Conservation (phyloP, 768 basidiomycete genomes). For the Leucosporidium scottii region DNA sequence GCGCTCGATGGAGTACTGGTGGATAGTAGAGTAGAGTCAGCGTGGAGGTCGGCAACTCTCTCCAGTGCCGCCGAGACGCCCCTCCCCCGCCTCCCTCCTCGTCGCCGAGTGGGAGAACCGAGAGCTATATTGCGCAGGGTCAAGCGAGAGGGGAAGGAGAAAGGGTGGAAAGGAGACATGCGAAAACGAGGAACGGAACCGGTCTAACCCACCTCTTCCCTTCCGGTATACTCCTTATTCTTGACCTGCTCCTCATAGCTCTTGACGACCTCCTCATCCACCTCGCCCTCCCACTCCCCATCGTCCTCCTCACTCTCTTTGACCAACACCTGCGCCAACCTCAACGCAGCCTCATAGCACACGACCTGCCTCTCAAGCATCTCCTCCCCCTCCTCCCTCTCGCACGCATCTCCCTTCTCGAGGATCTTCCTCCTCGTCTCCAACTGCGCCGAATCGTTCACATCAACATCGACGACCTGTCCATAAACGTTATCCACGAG, state of each 20-base stretch:
- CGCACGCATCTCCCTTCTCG: slow-evolving; percentile 7
- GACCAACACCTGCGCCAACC: neutral
- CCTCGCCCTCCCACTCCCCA: slow-evolving; percentile 1
- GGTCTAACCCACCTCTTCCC: slow-evolving; percentile 3
- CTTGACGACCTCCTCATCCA: slow-evolving; percentile 11
- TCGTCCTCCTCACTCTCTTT: neutral
- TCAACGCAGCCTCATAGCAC: slow-evolving; percentile 5
- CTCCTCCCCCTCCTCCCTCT: neutral
- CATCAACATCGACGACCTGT: slow-evolving; percentile 88
- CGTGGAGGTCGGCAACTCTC: too few species aligned
- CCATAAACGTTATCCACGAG: slow-evolving; percentile 74
- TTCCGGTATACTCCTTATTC: slow-evolving; percentile 10
- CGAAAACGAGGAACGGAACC: neutral
- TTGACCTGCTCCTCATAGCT: slow-evolving; percentile 3
- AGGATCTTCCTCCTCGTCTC: neutral
- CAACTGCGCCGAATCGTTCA: slow-evolving; percentile 55
- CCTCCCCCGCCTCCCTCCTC: too few species aligned
- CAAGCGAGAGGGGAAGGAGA: too few species aligned
- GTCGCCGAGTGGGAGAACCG: too few species aligned
- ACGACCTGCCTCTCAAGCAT: slow-evolving; percentile 11
- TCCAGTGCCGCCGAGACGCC: too few species aligned
- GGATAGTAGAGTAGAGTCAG: too few species aligned
- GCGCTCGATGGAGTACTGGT: slow-evolving; percentile 7
- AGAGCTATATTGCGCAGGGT: too few species aligned
- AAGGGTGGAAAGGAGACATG: too few species aligned